These are phyloP conservation scores for Lasiodiplodia citricola DNA, from an alignment of 2,329 filamentous ascomycete species.

Conservation along the genomic window DNA sequence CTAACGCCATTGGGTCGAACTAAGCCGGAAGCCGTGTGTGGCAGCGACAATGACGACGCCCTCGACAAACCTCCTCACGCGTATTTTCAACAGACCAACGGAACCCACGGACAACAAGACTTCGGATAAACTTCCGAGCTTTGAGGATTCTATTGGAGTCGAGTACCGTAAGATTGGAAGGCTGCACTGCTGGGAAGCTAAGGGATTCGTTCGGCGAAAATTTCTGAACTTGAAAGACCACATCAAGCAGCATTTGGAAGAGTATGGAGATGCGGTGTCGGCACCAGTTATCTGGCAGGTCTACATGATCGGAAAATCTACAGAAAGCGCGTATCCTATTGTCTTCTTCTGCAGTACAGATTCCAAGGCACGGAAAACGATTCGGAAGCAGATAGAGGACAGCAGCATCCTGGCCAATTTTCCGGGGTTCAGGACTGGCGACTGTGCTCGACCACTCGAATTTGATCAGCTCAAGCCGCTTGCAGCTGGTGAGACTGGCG, in stretches of 20 bases:
- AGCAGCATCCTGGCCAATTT: slow-evolving; percentile 28
- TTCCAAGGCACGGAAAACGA: slow-evolving; percentile 24
- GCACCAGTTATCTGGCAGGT: slow-evolving; percentile 16
- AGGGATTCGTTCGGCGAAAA: slow-evolving; percentile 24
- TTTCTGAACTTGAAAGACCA: slow-evolving; percentile 29
- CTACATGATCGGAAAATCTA: slow-evolving; percentile 30
- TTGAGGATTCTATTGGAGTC: neutral
- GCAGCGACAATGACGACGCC: neutral
- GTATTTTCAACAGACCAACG: neutral
- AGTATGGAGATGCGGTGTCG: slow-evolving; percentile 27
- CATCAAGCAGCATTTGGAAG: slow-evolving; percentile 29
- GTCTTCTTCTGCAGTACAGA: slow-evolving; percentile 32
- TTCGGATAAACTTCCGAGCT: neutral
- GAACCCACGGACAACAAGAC: neutral
- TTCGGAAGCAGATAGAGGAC: slow-evolving; percentile 27
- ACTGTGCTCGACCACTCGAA: slow-evolving; percentile 29
- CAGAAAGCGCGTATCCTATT: slow-evolving; percentile 26
- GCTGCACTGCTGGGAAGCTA: slow-evolving; percentile 29
- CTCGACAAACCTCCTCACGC: neutral
- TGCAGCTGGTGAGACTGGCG: neutral
- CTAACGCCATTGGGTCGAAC: neutral
- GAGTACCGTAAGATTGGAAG: neutral
- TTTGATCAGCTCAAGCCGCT: slow-evolving; percentile 27
- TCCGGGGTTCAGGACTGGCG: slow-evolving; percentile 27
- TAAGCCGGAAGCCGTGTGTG: neutral